These are phyloP conservation scores for Tubosaeta sp. DNA, from an alignment of 768 basidiomycete species.

Conservation along the genomic window DNA sequence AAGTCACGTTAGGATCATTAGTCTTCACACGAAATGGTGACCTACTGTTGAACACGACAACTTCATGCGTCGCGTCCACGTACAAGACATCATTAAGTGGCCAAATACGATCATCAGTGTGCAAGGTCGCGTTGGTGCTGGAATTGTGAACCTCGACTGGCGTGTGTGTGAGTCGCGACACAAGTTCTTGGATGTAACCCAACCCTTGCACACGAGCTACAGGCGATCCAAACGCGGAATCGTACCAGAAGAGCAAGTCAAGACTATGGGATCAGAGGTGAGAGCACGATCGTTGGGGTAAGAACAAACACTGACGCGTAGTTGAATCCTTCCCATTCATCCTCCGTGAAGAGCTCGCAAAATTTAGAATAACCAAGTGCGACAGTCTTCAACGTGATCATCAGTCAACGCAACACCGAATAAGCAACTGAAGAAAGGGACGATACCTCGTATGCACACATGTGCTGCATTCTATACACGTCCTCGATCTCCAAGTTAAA, in stretches of 20 bases:
- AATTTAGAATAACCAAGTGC: constrained; percentile 89
- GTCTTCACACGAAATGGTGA: neutral
- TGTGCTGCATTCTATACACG: constrained; percentile 71
- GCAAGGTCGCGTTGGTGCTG: constrained; percentile 79
- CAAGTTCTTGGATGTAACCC: constrained; percentile 78
- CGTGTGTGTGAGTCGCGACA: constrained; percentile 77
- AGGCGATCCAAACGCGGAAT: constrained; percentile 78
- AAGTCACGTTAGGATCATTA: neutral
- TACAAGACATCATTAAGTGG: constrained; percentile 71
- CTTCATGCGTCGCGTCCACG: constrained; percentile 89
- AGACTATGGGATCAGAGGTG: constrained; percentile 6
- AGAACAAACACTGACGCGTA: constrained; percentile 55
- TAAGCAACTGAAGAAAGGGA: neutral
- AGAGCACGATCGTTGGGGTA: neutral
- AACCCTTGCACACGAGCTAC: constrained; percentile 72
- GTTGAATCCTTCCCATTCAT: constrained; percentile 92
- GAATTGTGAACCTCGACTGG: constrained; percentile 69
- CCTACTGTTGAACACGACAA: constrained; percentile 82
- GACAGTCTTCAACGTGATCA: constrained; percentile 60
- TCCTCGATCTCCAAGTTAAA: constrained; percentile 63
- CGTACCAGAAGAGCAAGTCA: constrained; percentile 41
- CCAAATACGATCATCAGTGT: constrained; percentile 65
- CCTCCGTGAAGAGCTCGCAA: constrained; percentile 83
- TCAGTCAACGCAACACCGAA: neutral
- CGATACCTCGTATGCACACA: constrained; percentile 78